Base-by-base conservation (phyloP, 345 rosid genomes). In the Leavenworthia alabamica region DNA sequence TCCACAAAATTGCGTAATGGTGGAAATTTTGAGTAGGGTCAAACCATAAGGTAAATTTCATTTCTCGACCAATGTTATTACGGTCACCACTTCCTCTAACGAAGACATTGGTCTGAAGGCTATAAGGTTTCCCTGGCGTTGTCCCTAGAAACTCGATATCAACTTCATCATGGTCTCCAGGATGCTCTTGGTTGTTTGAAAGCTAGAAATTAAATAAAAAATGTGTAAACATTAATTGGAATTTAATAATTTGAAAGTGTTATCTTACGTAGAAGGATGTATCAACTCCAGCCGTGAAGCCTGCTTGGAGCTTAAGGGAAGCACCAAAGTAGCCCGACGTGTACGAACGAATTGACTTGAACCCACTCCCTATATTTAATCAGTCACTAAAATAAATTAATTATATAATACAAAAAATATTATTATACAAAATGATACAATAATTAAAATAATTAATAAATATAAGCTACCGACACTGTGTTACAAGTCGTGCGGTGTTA, bases 81-180 rank as follows among this genome's bases (percentile, higher is more conserved):
- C 87, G 72, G 73, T 89, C 98, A 2, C 98, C 96, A 71, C 93
- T 92, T 53, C 98, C 98, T 77, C 85, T 83, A 1, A 82, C 81
- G 68, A 78, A 92, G 3, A 92, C 96, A 56, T 92, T 92, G 3
- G 98, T 92, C 73, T 92, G 98, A 62, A 92, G 73, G 35, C 83
- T 81, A 59, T 92, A 92, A 3, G 89, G 93, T 68, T 86, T 80
- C 12, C 58, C 89, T 0, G 79, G 82, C 0, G 80, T 86, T 5
- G 95, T 86, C 62, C 98, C 98, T 1, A 92, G 82, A 64, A 92
- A 89, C 73, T 92, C 96, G 8, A 92, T 83, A 60, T 89, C 98
- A 3, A 92, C 67, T 62, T 92, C 96, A 12, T 92, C 98, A 19
- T 92, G 98, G 68, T 86, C 69, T 19, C 98, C 90, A 0, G 96